Evolutionary conservation across 768 basidiomycete species (phyloP).

Genomic region (Leucocoprinus sp.): DNA sequence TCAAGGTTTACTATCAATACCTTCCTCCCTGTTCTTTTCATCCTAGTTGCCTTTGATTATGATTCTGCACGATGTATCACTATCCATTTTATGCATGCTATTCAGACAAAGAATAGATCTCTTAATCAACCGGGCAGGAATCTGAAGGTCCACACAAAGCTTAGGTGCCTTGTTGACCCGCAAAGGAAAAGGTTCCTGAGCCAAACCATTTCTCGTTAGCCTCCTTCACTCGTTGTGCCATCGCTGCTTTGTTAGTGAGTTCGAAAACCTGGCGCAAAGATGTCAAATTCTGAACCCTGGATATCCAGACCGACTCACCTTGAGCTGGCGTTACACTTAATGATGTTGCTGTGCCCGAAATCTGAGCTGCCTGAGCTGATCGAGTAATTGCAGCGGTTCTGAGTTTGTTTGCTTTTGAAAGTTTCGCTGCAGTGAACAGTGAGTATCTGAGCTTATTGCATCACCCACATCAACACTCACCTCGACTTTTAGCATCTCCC

Average conservation of each 20-base stretch:
- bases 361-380: slow-evolving; percentile 53
- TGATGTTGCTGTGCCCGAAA: slow-evolving; percentile 85
- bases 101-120: background rate
- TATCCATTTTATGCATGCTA: slow-evolving; percentile 1
- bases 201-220: slow-evolving; percentile 98
- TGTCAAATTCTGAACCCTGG: slow-evolving; percentile 11
- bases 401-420: slow-evolving; percentile 91
- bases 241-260: slow-evolving; percentile 84
- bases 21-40: background rate
- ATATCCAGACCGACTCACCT: slow-evolving; percentile 39
- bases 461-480: slow-evolving; percentile 34
- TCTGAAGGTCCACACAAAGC: background rate
- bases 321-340: slow-evolving; percentile 94
- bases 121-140: slow-evolving; percentile 1
- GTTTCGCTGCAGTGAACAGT: slow-evolving; percentile 57
- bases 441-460: background rate
- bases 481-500: slow-evolving; percentile 87
- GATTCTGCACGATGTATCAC: slow-evolving; percentile 9
- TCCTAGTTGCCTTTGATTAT: background rate
- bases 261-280: slow-evolving; percentile 75
- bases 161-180: slow-evolving; percentile 43
- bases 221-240: slow-evolving; percentile 82
- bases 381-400: slow-evolving; percentile 79
- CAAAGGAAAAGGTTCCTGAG: slow-evolving; percentile 74
- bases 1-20: too few relatives aligned